Evolutionary conservation across 768 basidiomycete species (phyloP), one percentile per base, ranked within the genome.

Genomic region (Kwoniella pini): DNA sequence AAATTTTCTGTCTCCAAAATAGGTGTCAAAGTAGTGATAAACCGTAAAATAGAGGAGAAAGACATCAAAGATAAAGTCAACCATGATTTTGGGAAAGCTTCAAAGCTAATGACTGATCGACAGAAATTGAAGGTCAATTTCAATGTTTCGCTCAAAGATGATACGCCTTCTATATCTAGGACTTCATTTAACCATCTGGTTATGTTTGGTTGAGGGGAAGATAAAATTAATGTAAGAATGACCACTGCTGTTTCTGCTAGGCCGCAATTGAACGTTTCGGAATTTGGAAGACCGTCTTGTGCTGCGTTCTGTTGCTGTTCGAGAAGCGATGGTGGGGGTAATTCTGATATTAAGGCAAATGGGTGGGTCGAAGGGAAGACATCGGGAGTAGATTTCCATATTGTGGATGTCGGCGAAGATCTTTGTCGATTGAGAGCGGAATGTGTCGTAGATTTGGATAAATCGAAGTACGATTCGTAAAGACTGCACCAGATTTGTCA

Each of bases 321-420:
- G 22, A 71, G 48, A 24, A 70, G 62, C 2, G 90, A 88, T 11
- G 72, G 39, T 21, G 69, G 69, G 1, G 77, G 71, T 22, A 87
- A 78, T 30, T 85, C 82, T 0, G 88, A 82, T 24, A 91, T 70
- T 19, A 98, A 82, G 5, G 91, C 87, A 77, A 96, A 93, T 0
- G 95, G 95, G 76, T 97, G 93, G 0, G 93, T 88, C 65, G 92
- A 89, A 0, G 95, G 95, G 80, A 97, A 97, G 1, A 89, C 88
- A 43, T 90, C 86, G 0, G 92, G 93, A 1, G 83, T 75, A 1
- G 81, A 73, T 21, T 86, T 79, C 48, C 86, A 84, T 26, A 82
- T 79, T 4, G 58, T 43, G 19, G 62, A 49, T n/a, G 62, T 40
- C 17, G 62, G 31, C 1, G 79, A 81, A 0, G 87, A 83, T 46